Percentiles rank a stretch among this genome's conserved stretches.
Conservation (phyloP, 768 basidiomycete genomes). For the Leccinum obscurum region DNA sequence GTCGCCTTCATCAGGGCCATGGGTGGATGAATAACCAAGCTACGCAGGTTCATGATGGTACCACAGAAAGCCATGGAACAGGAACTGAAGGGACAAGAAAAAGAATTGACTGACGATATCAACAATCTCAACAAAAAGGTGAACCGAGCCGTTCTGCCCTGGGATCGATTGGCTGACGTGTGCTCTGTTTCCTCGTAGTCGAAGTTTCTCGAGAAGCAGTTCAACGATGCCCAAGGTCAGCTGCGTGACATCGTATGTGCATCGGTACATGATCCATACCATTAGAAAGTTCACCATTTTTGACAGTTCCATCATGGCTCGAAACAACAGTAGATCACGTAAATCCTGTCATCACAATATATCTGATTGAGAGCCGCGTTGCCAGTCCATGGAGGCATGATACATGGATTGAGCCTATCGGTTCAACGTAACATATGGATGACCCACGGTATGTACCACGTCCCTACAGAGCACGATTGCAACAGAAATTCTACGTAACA, state of each 20-base stretch:
- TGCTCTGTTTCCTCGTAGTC: conserved; percentile 44
- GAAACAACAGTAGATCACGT: conserved; percentile 22
- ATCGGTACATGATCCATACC: neutral
- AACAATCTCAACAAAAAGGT: conserved; percentile 85
- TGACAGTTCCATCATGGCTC: conserved; percentile 33
- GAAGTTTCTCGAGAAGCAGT: conserved; percentile 93
- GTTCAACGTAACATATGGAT: neutral
- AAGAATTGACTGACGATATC: conserved; percentile 82
- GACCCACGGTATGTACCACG: conserved; percentile 3
- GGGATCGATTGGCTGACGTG: neutral
- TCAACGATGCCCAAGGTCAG: conserved; percentile 85
- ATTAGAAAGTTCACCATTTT: conserved; percentile 7
- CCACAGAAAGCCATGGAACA: conserved; percentile 78
- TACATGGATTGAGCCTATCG: conserved; percentile 1
- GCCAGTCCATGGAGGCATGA: neutral
- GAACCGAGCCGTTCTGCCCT: neutral
- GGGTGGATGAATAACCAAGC: conserved; percentile 1
- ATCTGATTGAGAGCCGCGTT: conserved; percentile 6
- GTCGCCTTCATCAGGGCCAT: conserved; percentile 2
- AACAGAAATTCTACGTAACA: neutral
- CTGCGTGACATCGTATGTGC: conserved; percentile 77
- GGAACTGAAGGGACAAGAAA: conserved; percentile 75
- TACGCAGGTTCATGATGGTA: conserved; percentile 83
- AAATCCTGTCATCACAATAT: conserved; percentile 10
- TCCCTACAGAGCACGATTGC: neutral